Conservation (phyloP, 208 protist species). For the Leishmania aethiopica region DNA sequence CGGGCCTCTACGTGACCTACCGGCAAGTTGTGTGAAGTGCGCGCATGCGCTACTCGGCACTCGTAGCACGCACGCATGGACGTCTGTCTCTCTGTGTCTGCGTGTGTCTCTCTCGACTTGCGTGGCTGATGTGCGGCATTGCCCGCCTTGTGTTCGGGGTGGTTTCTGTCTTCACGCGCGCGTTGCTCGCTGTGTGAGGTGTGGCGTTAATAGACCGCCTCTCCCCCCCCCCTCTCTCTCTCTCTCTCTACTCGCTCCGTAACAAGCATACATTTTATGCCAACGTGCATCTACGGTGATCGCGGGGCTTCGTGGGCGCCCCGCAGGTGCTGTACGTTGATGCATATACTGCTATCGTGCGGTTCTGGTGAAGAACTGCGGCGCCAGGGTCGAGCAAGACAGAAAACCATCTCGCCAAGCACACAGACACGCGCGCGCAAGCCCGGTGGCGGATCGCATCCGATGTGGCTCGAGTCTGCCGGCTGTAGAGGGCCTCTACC, state of each 20-base stretch:
- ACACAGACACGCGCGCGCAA: background rate
- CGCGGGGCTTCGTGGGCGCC: background rate
- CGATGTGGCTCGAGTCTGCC: background rate
- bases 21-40: constrained; percentile 91
- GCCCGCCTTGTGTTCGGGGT: background rate
- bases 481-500: background rate
- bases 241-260: background rate
- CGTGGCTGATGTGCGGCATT: background rate
- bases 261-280: background rate
- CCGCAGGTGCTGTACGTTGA: background rate
- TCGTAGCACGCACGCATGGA: background rate
- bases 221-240: background rate
- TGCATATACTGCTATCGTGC: background rate
- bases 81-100: background rate
- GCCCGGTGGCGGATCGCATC: background rate
- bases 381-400: background rate
- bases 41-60: background rate
- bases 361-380: background rate
- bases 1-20: constrained; percentile 98
- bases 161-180: background rate
- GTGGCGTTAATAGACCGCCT: background rate
- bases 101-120: background rate
- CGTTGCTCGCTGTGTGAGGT: background rate
- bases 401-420: background rate
- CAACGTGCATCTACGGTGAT: background rate